A percentile compares a stretch with the other conserved stretches of the same genome.
These are phyloP conservation scores for Eremochloa ophiuroides DNA, from an alignment of 176 grass and related monocot genomes.

Conservation along the genomic window DNA sequence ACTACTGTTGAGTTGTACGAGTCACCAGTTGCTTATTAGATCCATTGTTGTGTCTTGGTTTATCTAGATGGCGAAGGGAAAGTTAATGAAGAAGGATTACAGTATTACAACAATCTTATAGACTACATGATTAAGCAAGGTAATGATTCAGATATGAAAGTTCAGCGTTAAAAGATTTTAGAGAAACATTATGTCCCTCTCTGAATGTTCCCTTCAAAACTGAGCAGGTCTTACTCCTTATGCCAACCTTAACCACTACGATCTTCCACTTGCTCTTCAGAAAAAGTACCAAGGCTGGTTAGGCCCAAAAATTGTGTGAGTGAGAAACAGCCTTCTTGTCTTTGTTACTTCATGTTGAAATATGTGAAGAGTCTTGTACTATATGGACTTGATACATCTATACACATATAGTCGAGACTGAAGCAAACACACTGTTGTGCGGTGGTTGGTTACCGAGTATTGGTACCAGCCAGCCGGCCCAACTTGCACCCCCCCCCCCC, in stretches of 20 bases:
- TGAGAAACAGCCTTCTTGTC: background rate
- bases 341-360: background rate
- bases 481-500: background rate
- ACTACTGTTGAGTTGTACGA: background rate
- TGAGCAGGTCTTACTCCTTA: conserved; percentile 60
- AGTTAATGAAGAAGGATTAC: conserved; percentile 57
- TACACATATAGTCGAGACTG: background rate
- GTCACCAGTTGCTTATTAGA: background rate
- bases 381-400: background rate
- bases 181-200: background rate
- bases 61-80: conserved; percentile 58
- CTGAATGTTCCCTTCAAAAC: conserved; percentile 30
- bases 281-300: conserved; percentile 75
- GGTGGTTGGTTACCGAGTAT: background rate
- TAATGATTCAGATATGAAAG: background rate
- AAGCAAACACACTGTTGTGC: background rate
- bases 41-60: conserved; percentile 7
- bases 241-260: conserved; percentile 61
- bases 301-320: conserved; percentile 76
- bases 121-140: conserved; percentile 68
- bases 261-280: conserved; percentile 59
- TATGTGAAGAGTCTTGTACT: background rate
- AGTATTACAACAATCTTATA: conserved; percentile 77
- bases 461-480: background rate
- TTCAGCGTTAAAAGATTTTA: background rate